These are phyloP conservation scores for Phytophthora melonis DNA, from an alignment of 352 stramenopile species.

Conservation along the genomic window DNA sequence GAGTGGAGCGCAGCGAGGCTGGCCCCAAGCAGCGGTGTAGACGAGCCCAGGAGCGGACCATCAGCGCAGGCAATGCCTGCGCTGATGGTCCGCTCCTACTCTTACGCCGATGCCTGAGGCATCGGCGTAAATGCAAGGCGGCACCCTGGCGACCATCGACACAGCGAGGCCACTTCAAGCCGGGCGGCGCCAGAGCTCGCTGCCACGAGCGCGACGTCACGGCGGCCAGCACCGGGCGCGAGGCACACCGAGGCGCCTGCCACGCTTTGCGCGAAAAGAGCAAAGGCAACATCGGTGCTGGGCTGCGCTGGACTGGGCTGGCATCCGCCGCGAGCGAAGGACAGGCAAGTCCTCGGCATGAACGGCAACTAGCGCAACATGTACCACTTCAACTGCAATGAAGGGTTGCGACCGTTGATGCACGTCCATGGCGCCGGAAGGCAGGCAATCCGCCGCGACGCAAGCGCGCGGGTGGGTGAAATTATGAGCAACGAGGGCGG, in stretches of 20 bases:
- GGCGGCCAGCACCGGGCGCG: constrained; percentile 7
- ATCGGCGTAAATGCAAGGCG: constrained; percentile 11
- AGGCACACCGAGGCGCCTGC: background rate
- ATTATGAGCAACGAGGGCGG: constrained; percentile 18
- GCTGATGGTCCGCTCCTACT: no score
- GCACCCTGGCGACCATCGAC: constrained; percentile 11
- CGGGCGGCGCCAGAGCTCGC: constrained; percentile 10
- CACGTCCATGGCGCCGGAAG: constrained; percentile 24
- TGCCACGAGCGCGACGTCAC: constrained; percentile 34
- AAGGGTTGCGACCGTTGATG: constrained; percentile 15
- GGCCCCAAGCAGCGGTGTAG: constrained; percentile 21
- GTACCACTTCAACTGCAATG: constrained; percentile 20
- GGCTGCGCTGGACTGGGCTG: no score
- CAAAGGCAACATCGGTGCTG: no score
- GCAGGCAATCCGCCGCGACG: constrained; percentile 16
- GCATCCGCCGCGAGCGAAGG: background rate
- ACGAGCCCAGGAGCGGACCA: constrained; percentile 1
- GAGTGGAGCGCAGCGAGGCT: constrained; percentile 12
- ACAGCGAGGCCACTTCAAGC: constrained; percentile 26
- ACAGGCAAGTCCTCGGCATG: background rate
- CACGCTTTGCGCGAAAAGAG: no score
- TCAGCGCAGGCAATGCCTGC: no score
- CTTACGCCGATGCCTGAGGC: no score
- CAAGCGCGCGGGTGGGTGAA: constrained; percentile 10
- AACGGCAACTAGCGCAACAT: background rate